A percentile compares a stretch with the other conserved stretches of the same genome.
Evolutionary conservation across 192 early-diverging fungal species (phyloP).

Genomic region (Coemansia sp.): DNA sequence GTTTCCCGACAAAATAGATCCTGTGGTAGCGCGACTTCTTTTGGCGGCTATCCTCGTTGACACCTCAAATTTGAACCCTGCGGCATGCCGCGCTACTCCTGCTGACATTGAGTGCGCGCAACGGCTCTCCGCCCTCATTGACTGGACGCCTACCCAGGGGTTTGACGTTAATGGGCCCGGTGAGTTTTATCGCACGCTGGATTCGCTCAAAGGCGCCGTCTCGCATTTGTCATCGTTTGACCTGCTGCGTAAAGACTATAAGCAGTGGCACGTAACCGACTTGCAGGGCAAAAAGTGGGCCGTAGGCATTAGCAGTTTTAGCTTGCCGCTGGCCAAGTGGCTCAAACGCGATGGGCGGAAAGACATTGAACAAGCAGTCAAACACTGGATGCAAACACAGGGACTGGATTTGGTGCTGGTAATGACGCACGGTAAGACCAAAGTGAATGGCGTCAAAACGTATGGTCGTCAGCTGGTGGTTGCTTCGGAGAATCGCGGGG

Average conservation of each 20-base stretch:
- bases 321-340: slow-evolving; percentile 44
- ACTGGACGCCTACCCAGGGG: slow-evolving; percentile 8
- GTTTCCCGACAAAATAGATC: neutral
- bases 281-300: slow-evolving; percentile 4
- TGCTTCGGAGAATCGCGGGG: neutral
- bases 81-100: slow-evolving; percentile 20
- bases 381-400: slow-evolving; percentile 20
- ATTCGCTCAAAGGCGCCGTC: slow-evolving; percentile 35
- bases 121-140: slow-evolving; percentile 29
- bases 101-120: slow-evolving; percentile 16
- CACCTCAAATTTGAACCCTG: slow-evolving; percentile 23
- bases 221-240: slow-evolving; percentile 31
- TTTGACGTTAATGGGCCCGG: slow-evolving; percentile 14
- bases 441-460: slow-evolving; percentile 13
- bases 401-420: slow-evolving; percentile 36
- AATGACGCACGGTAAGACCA: slow-evolving; percentile 47
- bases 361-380: slow-evolving; percentile 15
- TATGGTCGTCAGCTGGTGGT: slow-evolving; percentile 42
- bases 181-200: slow-evolving; percentile 29
- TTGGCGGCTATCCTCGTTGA: slow-evolving; percentile 40
- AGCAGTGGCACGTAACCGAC: slow-evolving; percentile 41
- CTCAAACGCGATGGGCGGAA: slow-evolving; percentile 33
- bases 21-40: slow-evolving; percentile 28
- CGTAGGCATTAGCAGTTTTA: slow-evolving; percentile 48
- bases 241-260: slow-evolving; percentile 54